phyloP scores from a whole-genome alignment of 2,329 filamentous ascomycete species.

The Aspergillus sp. region DNA sequence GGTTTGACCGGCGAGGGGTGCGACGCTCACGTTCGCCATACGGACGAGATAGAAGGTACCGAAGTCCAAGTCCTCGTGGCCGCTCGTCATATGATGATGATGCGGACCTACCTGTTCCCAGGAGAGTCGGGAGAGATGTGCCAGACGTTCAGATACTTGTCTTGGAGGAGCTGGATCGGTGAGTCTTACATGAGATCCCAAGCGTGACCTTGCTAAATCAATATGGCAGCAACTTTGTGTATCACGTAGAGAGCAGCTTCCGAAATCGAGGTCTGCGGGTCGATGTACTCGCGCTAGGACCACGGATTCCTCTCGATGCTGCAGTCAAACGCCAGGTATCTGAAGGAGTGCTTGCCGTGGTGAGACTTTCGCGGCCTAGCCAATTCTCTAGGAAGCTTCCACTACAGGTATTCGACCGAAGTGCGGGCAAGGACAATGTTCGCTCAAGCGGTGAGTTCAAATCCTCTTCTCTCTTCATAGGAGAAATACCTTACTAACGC shows the following conservation, averaged over 20 bases:
- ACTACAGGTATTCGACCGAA: constrained; percentile 83
- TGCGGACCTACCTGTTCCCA: constrained; percentile 71
- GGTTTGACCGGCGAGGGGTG: constrained; percentile 58
- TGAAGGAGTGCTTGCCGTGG: constrained; percentile 85
- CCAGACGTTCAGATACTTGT: constrained; percentile 90
- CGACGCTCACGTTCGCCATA: constrained; percentile 73
- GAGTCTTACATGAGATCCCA: constrained; percentile 19
- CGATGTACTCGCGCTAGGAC: constrained; percentile 78
- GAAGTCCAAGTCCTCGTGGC: constrained; percentile 71
- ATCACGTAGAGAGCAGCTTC: constrained; percentile 80
- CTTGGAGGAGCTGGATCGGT: constrained; percentile 72
- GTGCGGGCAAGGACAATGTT: constrained; percentile 72
- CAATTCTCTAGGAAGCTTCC: constrained; percentile 75
- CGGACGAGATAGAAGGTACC: constrained; percentile 64
- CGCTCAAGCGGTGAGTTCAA: constrained; percentile 68
- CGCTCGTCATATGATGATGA: constrained; percentile 61
- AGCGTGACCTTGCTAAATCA: constrained; percentile 21
- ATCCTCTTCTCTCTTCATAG: neutral
- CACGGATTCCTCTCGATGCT: constrained; percentile 74
- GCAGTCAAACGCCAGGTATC: constrained; percentile 85
- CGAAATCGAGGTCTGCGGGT: constrained; percentile 71
- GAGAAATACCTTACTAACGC: constrained; percentile 19
- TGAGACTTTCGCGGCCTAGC: constrained; percentile 72
- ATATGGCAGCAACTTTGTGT: constrained; percentile 69
- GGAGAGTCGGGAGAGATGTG: constrained; percentile 73